Evolutionary conservation across 148 eudicot species (phyloP).

Genomic region (Rhododendron mucronatum): DNA sequence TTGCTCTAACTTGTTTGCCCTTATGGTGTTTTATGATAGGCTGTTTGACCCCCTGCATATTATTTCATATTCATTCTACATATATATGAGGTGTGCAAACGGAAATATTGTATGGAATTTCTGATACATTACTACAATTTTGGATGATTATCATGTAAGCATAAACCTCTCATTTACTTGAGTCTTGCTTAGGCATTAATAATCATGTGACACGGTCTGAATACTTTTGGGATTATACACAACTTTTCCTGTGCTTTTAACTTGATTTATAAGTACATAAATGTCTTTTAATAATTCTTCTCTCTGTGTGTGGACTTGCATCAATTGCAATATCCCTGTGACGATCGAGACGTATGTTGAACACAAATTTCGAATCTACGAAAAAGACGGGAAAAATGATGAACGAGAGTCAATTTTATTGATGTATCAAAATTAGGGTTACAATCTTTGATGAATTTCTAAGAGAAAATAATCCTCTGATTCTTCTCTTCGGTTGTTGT

Average conservation of each 20-base stretch:
- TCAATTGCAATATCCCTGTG: neutral
- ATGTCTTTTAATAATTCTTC: neutral
- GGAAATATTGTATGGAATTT: neutral
- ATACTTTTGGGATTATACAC: no score
- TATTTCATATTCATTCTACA: neutral
- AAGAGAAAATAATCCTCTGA: no score
- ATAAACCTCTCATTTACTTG: neutral
- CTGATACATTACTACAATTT: neutral
- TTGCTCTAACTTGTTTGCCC: neutral
- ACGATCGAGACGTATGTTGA: neutral
- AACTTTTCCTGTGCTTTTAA: neutral
- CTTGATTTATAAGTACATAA: neutral
- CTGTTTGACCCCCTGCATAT: neutral
- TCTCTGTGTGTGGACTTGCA: neutral
- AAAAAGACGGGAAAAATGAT: no score
- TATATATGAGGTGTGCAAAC: neutral
- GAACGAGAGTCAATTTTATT: no score
- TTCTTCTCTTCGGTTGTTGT: no score
- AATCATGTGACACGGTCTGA: no score
- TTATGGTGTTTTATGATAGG: neutral
- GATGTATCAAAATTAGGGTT: no score
- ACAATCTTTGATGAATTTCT: no score
- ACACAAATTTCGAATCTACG: no score
- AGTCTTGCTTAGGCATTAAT: neutral
- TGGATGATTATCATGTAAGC: conserved; percentile 74